Evolutionary conservation across 2,329 filamentous ascomycete genomes (phyloP).

Genomic region (Endoconidiophora polonica): DNA sequence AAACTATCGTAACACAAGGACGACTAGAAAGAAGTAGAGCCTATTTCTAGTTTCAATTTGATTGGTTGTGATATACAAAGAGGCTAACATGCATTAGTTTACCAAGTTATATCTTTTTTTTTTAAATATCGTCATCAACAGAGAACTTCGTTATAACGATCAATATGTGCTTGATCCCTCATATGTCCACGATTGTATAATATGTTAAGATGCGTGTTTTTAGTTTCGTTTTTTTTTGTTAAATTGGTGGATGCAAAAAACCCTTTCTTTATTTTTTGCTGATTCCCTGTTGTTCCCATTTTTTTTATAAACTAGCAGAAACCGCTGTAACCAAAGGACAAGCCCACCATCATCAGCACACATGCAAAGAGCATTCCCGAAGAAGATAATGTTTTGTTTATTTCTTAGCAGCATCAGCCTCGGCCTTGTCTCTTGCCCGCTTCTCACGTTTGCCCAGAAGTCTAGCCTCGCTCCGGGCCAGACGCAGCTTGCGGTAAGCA

Average conservation of each 20-base stretch:
- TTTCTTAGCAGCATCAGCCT: slow-evolving; percentile 75
- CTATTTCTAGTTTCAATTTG: too few relatives aligned
- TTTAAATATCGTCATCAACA: background rate
- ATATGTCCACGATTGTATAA: too few relatives aligned
- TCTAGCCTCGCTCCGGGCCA: slow-evolving; percentile 69
- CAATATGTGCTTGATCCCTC: too few relatives aligned
- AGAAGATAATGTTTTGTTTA: slow-evolving; percentile 37
- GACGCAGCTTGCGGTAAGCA: slow-evolving; percentile 74
- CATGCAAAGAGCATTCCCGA: slow-evolving; percentile 5
- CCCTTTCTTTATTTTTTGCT: slow-evolving; percentile 19
- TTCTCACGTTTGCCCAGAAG: slow-evolving; percentile 77
- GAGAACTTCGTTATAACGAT: too few relatives aligned
- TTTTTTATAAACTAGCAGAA: slow-evolving; percentile 12
- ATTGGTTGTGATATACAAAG: too few relatives aligned
- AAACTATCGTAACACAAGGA: too few relatives aligned
- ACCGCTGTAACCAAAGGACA: slow-evolving; percentile 11
- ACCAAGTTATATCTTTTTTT: background rate
- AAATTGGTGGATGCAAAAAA: slow-evolving; percentile 17
- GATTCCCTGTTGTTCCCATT: slow-evolving; percentile 6
- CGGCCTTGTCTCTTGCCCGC: slow-evolving; percentile 75
- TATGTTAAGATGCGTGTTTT: too few relatives aligned
- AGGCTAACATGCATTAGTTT: slow-evolving; percentile 1
- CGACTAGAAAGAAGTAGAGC: too few relatives aligned
- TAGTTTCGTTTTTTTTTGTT: slow-evolving; percentile 2
- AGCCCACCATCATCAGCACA: slow-evolving; percentile 1